These are phyloP conservation scores for Podila verticillata DNA, from an alignment of 192 early-diverging fungal genomes.

Conservation along the genomic window DNA sequence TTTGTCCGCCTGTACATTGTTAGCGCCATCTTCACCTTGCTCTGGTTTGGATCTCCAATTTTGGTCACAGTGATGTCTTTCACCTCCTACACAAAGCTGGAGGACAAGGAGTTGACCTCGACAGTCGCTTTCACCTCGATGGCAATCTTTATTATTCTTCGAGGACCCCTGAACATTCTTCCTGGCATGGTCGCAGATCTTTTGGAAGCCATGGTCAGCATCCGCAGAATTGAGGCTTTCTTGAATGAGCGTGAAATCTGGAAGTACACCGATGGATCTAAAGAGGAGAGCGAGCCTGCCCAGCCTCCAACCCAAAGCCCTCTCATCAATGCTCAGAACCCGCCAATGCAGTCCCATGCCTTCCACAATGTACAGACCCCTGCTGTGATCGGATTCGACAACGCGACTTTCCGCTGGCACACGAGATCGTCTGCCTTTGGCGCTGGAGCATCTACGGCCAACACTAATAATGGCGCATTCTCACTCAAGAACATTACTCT, in stretches of 20 bases:
- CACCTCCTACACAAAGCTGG: slow-evolving; percentile 64
- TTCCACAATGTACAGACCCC: not conserved
- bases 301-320: slow-evolving; percentile 7
- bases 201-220: slow-evolving; percentile 50
- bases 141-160: slow-evolving; percentile 66
- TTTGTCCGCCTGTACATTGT: slow-evolving; percentile 48
- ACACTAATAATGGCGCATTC: slow-evolving; percentile 47
- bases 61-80: slow-evolving; percentile 70
- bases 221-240: slow-evolving; percentile 75
- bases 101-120: slow-evolving; percentile 67
- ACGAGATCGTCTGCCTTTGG: slow-evolving; percentile 5
- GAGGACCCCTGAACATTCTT: slow-evolving; percentile 55
- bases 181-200: slow-evolving; percentile 49
- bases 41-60: slow-evolving; percentile 59
- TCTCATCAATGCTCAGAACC: not conserved
- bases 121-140: slow-evolving; percentile 75
- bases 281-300: not conserved
- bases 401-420: slow-evolving; percentile 42
- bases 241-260: slow-evolving; percentile 80
- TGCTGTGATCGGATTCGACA: slow-evolving; percentile 25
- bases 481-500: slow-evolving; percentile 55
- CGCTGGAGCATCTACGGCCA: not conserved
- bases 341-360: not conserved
- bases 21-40: slow-evolving; percentile 40
- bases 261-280: slow-evolving; percentile 36